A percentile compares a stretch with the other conserved stretches of the same genome.
These are phyloP conservation scores for Poteriospumella lacustris DNA, from an alignment of 108 stramenopile species.

Conservation along the genomic window DNA sequence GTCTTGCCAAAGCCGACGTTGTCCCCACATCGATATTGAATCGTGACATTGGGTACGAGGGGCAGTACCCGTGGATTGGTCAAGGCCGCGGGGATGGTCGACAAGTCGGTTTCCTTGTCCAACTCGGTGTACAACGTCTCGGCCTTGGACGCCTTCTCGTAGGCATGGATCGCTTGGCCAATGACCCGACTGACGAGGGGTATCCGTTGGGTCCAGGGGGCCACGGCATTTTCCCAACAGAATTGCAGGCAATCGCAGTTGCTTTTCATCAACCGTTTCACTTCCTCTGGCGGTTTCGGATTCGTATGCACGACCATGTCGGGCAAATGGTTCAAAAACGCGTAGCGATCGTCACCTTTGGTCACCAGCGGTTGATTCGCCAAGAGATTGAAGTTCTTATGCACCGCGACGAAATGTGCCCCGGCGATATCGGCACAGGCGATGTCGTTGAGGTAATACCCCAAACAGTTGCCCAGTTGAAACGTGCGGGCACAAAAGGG, in stretches of 20 bases:
- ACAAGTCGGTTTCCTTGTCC: not conserved
- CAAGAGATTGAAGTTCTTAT: not conserved
- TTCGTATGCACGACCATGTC: not conserved
- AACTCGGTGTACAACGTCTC: not conserved
- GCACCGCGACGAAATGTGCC: not conserved
- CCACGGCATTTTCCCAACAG: constrained; percentile 10
- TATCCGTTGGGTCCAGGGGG: not conserved
- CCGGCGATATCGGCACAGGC: not conserved
- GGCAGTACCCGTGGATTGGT: not conserved
- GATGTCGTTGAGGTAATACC: constrained; percentile 3
- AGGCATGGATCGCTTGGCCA: not conserved
- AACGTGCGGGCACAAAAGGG: not conserved
- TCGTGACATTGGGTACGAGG: constrained; percentile 1
- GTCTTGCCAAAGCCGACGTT: constrained; percentile 16
- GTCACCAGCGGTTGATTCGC: not conserved
- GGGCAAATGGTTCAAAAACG: not conserved
- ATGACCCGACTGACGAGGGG: not conserved
- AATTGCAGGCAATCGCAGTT: constrained; percentile 10
- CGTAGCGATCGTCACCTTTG: not conserved
- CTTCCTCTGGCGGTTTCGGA: not conserved
- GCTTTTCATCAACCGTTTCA: not conserved
- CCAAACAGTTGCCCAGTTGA: not conserved
- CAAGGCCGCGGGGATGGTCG: not conserved
- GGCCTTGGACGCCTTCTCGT: not conserved
- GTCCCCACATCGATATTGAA: constrained; percentile 11